phyloP scores from a whole-genome alignment of 371 early-diverging fungal genomes.

The Rhizopus sp. region DNA sequence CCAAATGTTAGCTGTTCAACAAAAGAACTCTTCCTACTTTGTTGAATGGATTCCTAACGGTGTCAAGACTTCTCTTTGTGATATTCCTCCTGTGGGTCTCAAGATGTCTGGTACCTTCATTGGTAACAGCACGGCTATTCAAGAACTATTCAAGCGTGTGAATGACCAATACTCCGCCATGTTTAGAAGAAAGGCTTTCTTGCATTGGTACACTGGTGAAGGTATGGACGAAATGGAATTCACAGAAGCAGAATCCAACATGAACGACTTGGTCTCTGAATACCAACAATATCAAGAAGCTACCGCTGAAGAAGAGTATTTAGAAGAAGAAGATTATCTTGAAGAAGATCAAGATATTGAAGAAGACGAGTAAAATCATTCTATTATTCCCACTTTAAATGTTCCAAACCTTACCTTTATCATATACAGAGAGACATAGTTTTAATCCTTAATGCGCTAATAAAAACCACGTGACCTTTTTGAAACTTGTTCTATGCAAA shows the following conservation, averaged over 20 bases:
- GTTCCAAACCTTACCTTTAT: not conserved
- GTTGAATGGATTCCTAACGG: conserved; percentile 99
- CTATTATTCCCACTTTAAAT: not conserved
- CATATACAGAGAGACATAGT: conserved; percentile 1
- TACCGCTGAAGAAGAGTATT: conserved; percentile 63
- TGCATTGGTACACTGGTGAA: conserved; percentile 98
- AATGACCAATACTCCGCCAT: conserved; percentile 94
- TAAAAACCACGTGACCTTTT: not conserved
- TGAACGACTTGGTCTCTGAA: conserved; percentile 96
- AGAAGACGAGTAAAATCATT: conserved; percentile 26
- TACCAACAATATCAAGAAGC: conserved; percentile 99
- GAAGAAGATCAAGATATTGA: conserved; percentile 47
- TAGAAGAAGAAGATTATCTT: conserved; percentile 63
- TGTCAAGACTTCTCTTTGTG: conserved; percentile 99
- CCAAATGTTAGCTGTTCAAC: conserved; percentile 97
- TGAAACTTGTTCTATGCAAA: not conserved
- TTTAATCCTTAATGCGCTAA: not conserved
- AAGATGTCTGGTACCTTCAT: conserved; percentile 99
- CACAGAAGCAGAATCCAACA: conserved; percentile 90
- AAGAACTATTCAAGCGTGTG: conserved; percentile 98
- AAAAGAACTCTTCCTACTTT: conserved; percentile 96
- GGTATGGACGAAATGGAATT: conserved; percentile 99
- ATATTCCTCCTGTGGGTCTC: conserved; percentile 96
- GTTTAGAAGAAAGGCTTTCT: conserved; percentile 96
- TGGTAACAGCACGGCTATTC: conserved; percentile 99